phyloP scores from a whole-genome alignment of 306 rosid species.

The Dryas alaskensis region DNA sequence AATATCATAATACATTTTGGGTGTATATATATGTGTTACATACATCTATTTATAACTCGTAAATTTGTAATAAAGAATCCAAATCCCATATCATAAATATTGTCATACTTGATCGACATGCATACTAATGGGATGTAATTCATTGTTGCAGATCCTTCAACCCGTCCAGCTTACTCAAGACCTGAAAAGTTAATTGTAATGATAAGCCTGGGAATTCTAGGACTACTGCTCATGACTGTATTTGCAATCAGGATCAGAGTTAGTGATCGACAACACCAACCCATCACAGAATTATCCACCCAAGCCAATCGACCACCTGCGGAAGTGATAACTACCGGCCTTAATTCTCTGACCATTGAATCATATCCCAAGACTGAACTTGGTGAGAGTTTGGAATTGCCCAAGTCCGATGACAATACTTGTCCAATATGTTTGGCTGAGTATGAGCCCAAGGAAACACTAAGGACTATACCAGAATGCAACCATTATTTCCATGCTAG shows the following conservation, averaged over 20 bases:
- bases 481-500: conserved; percentile 44
- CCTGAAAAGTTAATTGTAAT: no score
- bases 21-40: no score
- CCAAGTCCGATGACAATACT: not conserved
- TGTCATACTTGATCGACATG: no score
- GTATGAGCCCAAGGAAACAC: conserved; percentile 31
- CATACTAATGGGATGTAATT: no score
- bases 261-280: not conserved
- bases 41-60: no score
- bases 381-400: conserved; percentile 3
- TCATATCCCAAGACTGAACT: conserved; percentile 2
- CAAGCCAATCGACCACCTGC: not conserved
- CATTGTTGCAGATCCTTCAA: no score
- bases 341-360: not conserved
- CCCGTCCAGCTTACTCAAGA: no score
- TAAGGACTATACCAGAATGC: conserved; percentile 44
- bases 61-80: no score
- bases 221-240: not conserved
- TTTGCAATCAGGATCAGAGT: not conserved
- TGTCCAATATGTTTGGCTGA: conserved; percentile 12
- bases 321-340: not conserved
- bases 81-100: no score
- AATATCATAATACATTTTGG: no score
- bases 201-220: not conserved
- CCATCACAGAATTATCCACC: not conserved